Evolutionary conservation across 805 yeast species (phyloP).

Genomic region (Starmerella stigmatis): DNA sequence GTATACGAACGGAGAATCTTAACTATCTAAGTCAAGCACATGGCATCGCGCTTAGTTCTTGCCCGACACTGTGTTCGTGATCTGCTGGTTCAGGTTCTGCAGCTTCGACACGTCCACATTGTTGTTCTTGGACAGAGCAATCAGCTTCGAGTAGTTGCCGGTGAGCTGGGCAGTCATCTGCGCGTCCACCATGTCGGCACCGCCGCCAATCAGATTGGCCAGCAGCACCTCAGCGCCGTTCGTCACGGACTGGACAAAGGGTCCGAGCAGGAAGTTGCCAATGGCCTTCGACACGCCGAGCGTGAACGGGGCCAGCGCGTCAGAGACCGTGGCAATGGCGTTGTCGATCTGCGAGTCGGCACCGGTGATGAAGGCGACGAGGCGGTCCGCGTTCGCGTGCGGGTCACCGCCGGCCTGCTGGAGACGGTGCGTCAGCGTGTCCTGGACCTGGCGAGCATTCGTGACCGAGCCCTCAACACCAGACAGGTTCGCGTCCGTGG

Average conservation of each 20-base stretch:
- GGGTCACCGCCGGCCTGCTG: conserved; percentile 12
- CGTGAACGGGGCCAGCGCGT: conserved; percentile 12
- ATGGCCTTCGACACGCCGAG: conserved; percentile 18
- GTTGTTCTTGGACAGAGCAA: conserved; percentile 15
- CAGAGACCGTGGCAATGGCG: conserved; percentile 6
- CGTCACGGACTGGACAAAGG: conserved; percentile 26
- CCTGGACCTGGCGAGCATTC: conserved; percentile 18
- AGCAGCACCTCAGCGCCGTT: conserved; percentile 14
- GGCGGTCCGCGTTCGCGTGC: conserved; percentile 17
- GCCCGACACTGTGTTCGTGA: conserved; percentile 7
- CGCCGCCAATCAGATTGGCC: conserved; percentile 23
- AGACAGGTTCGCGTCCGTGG: too few species aligned
- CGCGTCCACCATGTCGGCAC: conserved; percentile 16
- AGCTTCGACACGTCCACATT: conserved; percentile 18
- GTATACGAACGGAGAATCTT: not conserved
- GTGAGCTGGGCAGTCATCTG: conserved; percentile 13
- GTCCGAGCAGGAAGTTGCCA: conserved; percentile 23
- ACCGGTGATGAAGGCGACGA: conserved; percentile 25
- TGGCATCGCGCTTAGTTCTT: not conserved
- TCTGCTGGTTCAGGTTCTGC: conserved; percentile 18
- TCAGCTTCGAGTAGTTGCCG: conserved; percentile 20
- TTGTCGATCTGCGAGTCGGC: conserved; percentile 21
- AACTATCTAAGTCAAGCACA: not conserved
- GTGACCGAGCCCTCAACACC: conserved; percentile 17
- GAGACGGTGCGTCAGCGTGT: conserved; percentile 14